A percentile compares a stretch with the other conserved stretches of the same genome.
Conservation (phyloP, 2,329 filamentous ascomycete genomes). For the Colletotrichum kahawae region DNA sequence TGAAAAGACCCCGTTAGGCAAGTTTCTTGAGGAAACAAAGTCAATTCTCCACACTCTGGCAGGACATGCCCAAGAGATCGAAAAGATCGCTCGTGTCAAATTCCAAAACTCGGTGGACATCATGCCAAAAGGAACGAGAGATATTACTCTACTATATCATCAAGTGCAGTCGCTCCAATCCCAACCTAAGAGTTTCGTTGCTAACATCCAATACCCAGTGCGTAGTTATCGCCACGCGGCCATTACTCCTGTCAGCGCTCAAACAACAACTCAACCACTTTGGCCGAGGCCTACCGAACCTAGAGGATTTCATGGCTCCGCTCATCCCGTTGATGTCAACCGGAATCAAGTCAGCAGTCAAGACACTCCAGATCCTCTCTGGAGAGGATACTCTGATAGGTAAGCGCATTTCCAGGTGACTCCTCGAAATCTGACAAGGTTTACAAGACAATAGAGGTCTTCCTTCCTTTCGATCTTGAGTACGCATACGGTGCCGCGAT, state of each 20-base stretch:
- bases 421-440: too few species aligned
- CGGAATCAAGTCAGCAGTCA: slow-evolving; percentile 45
- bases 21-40: slow-evolving; percentile 40
- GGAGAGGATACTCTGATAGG: slow-evolving; percentile 36
- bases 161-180: slow-evolving; percentile 31
- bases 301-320: slow-evolving; percentile 30
- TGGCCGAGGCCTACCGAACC: slow-evolving; percentile 28
- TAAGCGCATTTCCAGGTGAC: slow-evolving; percentile 12
- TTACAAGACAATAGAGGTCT: slow-evolving; percentile 32
- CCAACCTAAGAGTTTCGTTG: neutral
- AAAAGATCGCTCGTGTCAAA: slow-evolving; percentile 37
- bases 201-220: slow-evolving; percentile 29
- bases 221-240: slow-evolving; percentile 43
- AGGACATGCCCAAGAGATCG: slow-evolving; percentile 42
- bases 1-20: slow-evolving; percentile 31
- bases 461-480: slow-evolving; percentile 42
- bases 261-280: slow-evolving; percentile 39
- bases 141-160: slow-evolving; percentile 43
- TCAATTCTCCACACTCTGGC: slow-evolving; percentile 40
- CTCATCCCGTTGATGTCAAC: slow-evolving; percentile 41
- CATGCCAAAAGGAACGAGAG: slow-evolving; percentile 40
- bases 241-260: slow-evolving; percentile 41
- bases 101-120: slow-evolving; percentile 34
- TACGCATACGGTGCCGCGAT: slow-evolving; percentile 39
- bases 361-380: slow-evolving; percentile 41